These are phyloP conservation scores for Collybia sp. DNA, from an alignment of 768 basidiomycete species.

Conservation along the genomic window DNA sequence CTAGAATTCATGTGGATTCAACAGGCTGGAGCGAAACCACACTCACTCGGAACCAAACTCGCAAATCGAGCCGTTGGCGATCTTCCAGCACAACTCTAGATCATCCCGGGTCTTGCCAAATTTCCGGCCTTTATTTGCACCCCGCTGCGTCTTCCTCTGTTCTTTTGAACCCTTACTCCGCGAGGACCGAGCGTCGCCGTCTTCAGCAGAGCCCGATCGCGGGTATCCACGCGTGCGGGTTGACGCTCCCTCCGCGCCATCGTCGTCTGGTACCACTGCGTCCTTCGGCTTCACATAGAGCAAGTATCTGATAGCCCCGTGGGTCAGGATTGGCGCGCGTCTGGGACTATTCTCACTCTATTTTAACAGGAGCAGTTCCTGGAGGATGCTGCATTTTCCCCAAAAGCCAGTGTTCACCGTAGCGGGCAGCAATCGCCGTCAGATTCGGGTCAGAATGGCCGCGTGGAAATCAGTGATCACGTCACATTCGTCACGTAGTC, in stretches of 20 bases:
- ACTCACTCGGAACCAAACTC: slow-evolving; percentile 66
- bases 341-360: slow-evolving; percentile 20
- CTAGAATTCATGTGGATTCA: not conserved
- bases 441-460: too few relatives aligned
- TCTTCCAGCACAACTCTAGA: slow-evolving; percentile 75
- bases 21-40: not conserved
- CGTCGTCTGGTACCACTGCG: slow-evolving; percentile 28
- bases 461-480: too few relatives aligned
- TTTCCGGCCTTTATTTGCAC: slow-evolving; percentile 79
- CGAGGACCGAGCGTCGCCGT: slow-evolving; percentile 15
- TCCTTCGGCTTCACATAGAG: slow-evolving; percentile 18
- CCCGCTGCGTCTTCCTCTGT: slow-evolving; percentile 68
- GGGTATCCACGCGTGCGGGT: slow-evolving; percentile 24
- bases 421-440: too few relatives aligned
- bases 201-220: slow-evolving; percentile 14
- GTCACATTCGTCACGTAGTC: too few relatives aligned
- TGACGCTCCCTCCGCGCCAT: slow-evolving; percentile 57
- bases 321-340: not conserved
- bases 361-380: slow-evolving; percentile 33
- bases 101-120: slow-evolving; percentile 79
- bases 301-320: slow-evolving; percentile 22
- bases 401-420: too few relatives aligned
- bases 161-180: slow-evolving; percentile 47
- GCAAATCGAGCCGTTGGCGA: slow-evolving; percentile 69
- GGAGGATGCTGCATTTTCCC: too few relatives aligned